Evolutionary conservation across 108 stramenopile genomes (phyloP).

Genomic region (Fragilaria radians): DNA sequence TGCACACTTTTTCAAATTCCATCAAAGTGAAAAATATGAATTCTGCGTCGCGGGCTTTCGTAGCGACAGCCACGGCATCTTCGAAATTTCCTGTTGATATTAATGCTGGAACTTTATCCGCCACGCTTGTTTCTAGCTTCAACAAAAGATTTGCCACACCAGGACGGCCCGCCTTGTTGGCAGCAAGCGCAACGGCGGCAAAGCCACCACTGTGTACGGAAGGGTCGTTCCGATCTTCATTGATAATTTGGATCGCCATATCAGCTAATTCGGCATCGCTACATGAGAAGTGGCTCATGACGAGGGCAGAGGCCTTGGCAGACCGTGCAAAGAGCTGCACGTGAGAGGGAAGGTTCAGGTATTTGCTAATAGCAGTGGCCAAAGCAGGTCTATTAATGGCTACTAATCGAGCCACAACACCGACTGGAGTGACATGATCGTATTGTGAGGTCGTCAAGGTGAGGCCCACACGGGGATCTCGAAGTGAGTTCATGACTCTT

Average conservation of each 20-base stretch:
- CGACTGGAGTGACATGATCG: slow-evolving; percentile 71
- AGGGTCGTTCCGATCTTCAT: slow-evolving; percentile 7
- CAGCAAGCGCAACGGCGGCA: slow-evolving; percentile 74
- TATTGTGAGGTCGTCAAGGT: slow-evolving; percentile 84
- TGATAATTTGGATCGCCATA: slow-evolving; percentile 63
- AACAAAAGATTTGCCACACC: slow-evolving; percentile 75
- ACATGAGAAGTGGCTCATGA: slow-evolving; percentile 13
- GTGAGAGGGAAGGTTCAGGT: slow-evolving; percentile 54
- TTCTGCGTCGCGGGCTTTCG: slow-evolving; percentile 60
- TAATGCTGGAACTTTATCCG: slow-evolving; percentile 78
- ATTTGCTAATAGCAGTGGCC: slow-evolving; percentile 60
- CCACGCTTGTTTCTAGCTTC: slow-evolving; percentile 64
- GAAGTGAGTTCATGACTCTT: slow-evolving; percentile 78
- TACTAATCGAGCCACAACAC: slow-evolving; percentile 64
- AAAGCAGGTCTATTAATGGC: slow-evolving; percentile 60
- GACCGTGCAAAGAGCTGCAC: slow-evolving; percentile 70
- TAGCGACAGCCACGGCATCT: slow-evolving; percentile 74
- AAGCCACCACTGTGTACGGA: slow-evolving; percentile 62
- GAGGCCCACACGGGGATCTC: slow-evolving; percentile 69
- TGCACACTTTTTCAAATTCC: slow-evolving; percentile 54
- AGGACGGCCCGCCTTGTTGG: slow-evolving; percentile 58
- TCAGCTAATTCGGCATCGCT: slow-evolving; percentile 66
- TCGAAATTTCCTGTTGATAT: slow-evolving; percentile 61
- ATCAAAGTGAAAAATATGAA: slow-evolving; percentile 55
- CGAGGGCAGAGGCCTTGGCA: slow-evolving; percentile 65